Base-by-base conservation (phyloP, 129 eudicot species). In the Flaveria sonorensis region DNA sequence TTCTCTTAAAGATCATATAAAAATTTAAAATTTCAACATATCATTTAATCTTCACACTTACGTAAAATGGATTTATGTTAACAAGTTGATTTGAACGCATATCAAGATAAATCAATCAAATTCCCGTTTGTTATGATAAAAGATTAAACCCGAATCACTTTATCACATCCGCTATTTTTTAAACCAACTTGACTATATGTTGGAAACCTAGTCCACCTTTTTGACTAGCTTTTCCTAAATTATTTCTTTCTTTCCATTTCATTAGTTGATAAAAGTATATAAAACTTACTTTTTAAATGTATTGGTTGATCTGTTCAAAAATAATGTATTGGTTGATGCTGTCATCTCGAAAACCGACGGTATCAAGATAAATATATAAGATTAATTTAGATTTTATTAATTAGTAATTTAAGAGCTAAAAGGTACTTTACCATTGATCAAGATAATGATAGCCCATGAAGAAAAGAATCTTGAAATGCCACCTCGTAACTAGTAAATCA, bases 391-490 rank as follows among this genome's bases (percentile, higher is more conserved):
- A 3, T 2, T 59, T 10, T 47, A 18, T 16, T 50, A 74, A 6
- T 60, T 60, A 61, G 16, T 63, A 32, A 13, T 26, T 28, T 26
- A 63, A 14, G 16, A 63, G 4, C 23, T 16, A 63, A 63, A 62
- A 78, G 72, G 47, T 71, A 15, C 77, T 71, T 79, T 79, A 10
- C 4, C 36, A 72, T 62, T 50, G 67, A 79, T 72, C 73, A 50
- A 72, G 72, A 72, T 21, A 63, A 56, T 39, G 83, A 72, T 62
- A 64, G 68, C 59, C 51, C 83, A 51, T 21, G 78, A 72, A 79
- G 83, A 46, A 79, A 79, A 50, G 83, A 72, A 79, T 72, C 83
- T 72, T 51, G 68, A 72, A 23, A 26, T 79, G 73, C 73, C 83
- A 79, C 73, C 83, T 79, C 63, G 16, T 50, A 72, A 32, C 0